Percentiles rank a stretch among this genome's conserved stretches.
Evolutionary conservation across 352 stramenopile species (phyloP).

Genomic region (Globisporangium canariense): DNA sequence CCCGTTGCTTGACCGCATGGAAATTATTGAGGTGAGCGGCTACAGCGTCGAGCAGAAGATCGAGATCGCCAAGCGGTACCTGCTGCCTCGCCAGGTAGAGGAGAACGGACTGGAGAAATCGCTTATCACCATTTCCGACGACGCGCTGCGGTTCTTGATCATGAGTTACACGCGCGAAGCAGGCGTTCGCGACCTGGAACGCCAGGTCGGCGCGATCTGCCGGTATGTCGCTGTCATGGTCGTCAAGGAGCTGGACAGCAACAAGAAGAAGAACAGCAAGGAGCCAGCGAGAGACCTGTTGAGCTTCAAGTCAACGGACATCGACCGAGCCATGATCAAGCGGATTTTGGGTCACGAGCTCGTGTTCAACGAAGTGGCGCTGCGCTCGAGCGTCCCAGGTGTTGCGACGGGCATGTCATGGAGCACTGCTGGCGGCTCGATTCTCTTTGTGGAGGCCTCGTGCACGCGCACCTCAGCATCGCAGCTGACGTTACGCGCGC

Average conservation of each 20-base stretch:
- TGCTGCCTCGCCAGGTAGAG: conserved; percentile 76
- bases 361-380: conserved; percentile 71
- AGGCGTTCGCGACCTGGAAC: conserved; percentile 81
- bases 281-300: conserved; percentile 16
- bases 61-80: conserved; percentile 72
- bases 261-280: conserved; percentile 19
- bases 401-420: conserved; percentile 85
- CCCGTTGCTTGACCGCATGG: conserved; percentile 81
- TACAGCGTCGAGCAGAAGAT: conserved; percentile 86
- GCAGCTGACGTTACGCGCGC: conserved; percentile 21
- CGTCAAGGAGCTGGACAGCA: conserved; percentile 43
- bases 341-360: conserved; percentile 64
- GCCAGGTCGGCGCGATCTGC: conserved; percentile 73
- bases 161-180: conserved; percentile 85
- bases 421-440: conserved; percentile 72
- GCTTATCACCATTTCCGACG: conserved; percentile 48
- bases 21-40: conserved; percentile 76
- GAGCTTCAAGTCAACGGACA: conserved; percentile 33
- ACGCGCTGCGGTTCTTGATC: conserved; percentile 67
- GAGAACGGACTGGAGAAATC: conserved; percentile 59
- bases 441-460: conserved; percentile 86
- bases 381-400: conserved; percentile 59
- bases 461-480: conserved; percentile 40
- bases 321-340: conserved; percentile 53
- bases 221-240: conserved; percentile 70